Conservation (phyloP, 2,329 filamentous ascomycete genomes). For the Magnaporthiopsis rhizophila region DNA sequence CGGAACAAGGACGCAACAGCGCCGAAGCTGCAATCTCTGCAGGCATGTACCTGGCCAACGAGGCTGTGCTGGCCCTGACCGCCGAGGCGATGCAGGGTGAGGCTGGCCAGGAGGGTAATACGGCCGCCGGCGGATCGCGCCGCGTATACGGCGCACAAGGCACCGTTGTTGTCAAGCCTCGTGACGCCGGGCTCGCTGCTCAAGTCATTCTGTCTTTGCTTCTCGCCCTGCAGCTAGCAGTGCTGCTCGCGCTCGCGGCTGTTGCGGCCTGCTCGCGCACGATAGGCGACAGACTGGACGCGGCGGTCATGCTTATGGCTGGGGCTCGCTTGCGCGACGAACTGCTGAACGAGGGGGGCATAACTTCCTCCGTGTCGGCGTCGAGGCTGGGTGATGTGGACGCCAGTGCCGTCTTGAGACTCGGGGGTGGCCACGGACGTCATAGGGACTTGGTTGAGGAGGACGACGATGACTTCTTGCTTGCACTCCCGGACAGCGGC, state of each 20-base stretch:
- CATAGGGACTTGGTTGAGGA: background rate
- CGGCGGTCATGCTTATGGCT: background rate
- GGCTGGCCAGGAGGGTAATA: background rate
- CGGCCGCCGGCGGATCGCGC: background rate
- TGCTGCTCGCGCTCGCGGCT: background rate
- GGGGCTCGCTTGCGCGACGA: slow-evolving; percentile 3
- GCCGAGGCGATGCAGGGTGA: background rate
- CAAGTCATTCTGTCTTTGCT: background rate
- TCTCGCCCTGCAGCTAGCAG: background rate
- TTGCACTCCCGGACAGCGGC: background rate
- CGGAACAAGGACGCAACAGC: background rate
- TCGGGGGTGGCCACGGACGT: background rate
- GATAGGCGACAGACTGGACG: background rate
- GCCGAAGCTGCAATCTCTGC: slow-evolving; percentile 2
- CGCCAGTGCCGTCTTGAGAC: background rate
- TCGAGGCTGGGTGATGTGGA: background rate
- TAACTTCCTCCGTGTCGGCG: background rate
- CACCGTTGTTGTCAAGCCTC: background rate
- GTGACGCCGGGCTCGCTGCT: background rate
- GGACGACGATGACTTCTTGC: background rate
- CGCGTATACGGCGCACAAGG: slow-evolving; percentile 1
- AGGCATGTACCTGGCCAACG: slow-evolving; percentile 9
- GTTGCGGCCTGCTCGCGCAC: slow-evolving; percentile 1
- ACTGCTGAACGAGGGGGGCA: background rate
- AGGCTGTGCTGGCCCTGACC: slow-evolving; percentile 6